These are phyloP conservation scores for Euphorbia peplus DNA, from an alignment of 345 rosid genomes.

Conservation along the genomic window DNA sequence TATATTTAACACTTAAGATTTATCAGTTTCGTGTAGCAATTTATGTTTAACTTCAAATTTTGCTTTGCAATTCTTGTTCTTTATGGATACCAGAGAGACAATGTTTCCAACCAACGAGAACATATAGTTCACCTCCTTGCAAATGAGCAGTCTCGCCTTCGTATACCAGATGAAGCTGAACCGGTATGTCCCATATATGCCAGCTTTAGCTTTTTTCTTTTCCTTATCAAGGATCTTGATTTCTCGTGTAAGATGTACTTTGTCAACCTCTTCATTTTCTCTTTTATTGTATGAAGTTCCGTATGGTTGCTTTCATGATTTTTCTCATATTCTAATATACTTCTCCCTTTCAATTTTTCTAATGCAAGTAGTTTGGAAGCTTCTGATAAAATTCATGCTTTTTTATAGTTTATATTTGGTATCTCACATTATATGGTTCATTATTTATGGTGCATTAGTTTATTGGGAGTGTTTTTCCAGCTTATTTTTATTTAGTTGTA, in stretches of 20 bases:
- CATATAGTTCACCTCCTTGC: conserved; percentile 89
- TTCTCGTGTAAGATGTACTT: not conserved
- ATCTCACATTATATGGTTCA: not conserved
- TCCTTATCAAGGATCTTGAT: not conserved
- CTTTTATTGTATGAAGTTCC: not conserved
- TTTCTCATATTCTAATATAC: too few species aligned
- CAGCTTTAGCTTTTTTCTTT: not conserved
- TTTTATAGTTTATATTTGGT: not conserved
- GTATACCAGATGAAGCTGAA: conserved; percentile 58
- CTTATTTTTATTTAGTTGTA: not conserved
- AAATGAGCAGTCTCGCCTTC: conserved; percentile 86
- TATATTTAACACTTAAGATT: not conserved
- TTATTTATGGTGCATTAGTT: not conserved
- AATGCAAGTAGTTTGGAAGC: not conserved
- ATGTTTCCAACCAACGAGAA: conserved; percentile 92
- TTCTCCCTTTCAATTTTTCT: not conserved
- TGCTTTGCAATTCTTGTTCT: conserved; percentile 7
- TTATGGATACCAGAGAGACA: conserved; percentile 64
- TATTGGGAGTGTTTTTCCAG: not conserved
- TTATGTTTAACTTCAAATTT: not conserved
- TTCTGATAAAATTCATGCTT: not conserved
- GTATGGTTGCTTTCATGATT: not conserved
- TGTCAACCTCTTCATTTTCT: not conserved
- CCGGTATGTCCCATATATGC: conserved; percentile 53
- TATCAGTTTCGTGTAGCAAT: not conserved